Base-by-base conservation (phyloP, 2,329 filamentous ascomycete genomes). In the Botrytis byssoidea region DNA sequence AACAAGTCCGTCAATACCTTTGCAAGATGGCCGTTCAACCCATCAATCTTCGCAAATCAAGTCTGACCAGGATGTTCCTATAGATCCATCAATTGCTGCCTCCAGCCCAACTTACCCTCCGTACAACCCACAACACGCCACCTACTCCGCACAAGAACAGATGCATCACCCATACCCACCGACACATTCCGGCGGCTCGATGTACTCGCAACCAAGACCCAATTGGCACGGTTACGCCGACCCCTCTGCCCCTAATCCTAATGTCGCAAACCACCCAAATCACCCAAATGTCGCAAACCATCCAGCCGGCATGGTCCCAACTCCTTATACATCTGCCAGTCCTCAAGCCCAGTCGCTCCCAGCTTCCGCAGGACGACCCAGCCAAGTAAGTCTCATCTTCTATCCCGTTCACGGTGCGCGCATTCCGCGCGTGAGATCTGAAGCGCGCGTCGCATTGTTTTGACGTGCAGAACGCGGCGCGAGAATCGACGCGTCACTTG, bases 1-100 rank as follows among this genome's bases (percentile, higher is more conserved):
- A 92, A 93, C 93, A 92, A 97, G 95, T 97, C 93, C 93, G 94
- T 97, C 93, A 86, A 89, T 93, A 88, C 88, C 92, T 90, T 87
- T 93, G 87, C 89, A 91, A 89, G 92, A 94, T 93, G 92, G 87
- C 83, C 86, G 87, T 81, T 72, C 70, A 72, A 91, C 87, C 88
- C 90, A 92, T 91, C 91, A 91, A 86, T 88, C 89, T 86, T 87
- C 88, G 83, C 87, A 90, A 88, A 88, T 91, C 86, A 95, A 94
- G 85, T 97, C 95, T 97, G 93, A 97, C 94, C 89, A 89, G 89
- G 92, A 94, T 91, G 90, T 97, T 87, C 94, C 94, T 92, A 95
- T 97, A 98, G 95, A 98, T 97, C 94, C 95, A 82, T 97, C 94
- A 84, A 97, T 98, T 83, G 93, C 94, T 84, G 91, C 93, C 81